Conservation (phyloP, 192 early-diverging fungal species). For the Mortierella antarctica region DNA sequence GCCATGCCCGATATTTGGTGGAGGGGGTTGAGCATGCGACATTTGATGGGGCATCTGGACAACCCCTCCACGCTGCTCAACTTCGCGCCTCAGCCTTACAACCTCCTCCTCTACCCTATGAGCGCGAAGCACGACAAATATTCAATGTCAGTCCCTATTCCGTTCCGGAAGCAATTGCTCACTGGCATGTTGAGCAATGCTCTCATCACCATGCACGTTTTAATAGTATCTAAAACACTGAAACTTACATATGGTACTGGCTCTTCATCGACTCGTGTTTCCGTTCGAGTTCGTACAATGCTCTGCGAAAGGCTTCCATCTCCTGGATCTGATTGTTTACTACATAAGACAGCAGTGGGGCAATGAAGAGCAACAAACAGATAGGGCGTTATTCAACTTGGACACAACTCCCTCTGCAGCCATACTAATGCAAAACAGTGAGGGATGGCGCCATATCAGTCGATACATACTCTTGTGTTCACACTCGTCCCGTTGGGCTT, state of each 20-base stretch:
- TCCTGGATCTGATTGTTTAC: conserved; percentile 84
- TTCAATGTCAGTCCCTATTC: not conserved
- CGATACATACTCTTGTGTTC: conserved; percentile 83
- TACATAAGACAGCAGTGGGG: conserved; percentile 4
- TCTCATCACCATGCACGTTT: not conserved
- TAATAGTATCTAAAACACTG: not conserved
- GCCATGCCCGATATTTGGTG: conserved; percentile 72
- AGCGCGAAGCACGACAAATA: conserved; percentile 4
- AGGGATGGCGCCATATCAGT: too few species aligned
- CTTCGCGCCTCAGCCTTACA: conserved; percentile 79
- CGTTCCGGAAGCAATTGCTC: too few species aligned
- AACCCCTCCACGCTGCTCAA: conserved; percentile 76
- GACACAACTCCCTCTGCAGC: too few species aligned
- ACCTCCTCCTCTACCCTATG: conserved; percentile 87
- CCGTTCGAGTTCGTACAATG: conserved; percentile 83
- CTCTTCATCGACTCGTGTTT: conserved; percentile 81
- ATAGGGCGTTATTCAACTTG: not conserved
- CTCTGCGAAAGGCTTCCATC: conserved; percentile 81
- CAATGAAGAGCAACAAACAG: not conserved
- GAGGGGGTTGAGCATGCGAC: conserved; percentile 65
- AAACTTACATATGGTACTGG: conserved; percentile 66
- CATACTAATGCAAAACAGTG: too few species aligned
- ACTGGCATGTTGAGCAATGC: not conserved
- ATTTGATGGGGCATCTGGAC: conserved; percentile 61
- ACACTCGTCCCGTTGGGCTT: conserved; percentile 86